Evolutionary conservation across 257 asterid genomes (phyloP).

Genomic region (Jasminum sambac): DNA sequence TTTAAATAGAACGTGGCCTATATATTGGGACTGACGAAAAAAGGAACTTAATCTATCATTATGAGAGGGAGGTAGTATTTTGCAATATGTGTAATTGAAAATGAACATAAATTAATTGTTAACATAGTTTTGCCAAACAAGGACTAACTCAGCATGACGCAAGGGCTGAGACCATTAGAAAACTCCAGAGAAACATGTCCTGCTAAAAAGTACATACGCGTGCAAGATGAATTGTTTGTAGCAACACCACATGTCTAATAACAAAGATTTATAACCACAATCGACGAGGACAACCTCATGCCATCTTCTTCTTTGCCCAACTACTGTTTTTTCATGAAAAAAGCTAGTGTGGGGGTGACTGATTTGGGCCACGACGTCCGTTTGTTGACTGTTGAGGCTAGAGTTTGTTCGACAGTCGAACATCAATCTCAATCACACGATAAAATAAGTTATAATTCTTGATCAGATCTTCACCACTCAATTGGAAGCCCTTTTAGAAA

Average conservation of each 20-base stretch:
- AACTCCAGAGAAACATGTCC: background rate
- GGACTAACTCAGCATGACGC: background rate
- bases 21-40: too few species aligned
- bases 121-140: too few species aligned
- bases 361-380: background rate
- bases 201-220: background rate
- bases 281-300: background rate
- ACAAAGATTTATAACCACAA: background rate
- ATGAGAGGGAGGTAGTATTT: too few species aligned
- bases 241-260: conserved; percentile 12
- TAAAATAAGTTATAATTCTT: too few species aligned
- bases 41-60: too few species aligned
- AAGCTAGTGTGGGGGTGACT: background rate
- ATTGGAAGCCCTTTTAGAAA: too few species aligned
- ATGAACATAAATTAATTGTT: too few species aligned
- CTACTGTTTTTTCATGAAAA: background rate
- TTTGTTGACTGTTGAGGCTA: background rate
- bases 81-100: too few species aligned
- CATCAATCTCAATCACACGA: too few species aligned
- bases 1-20: too few species aligned
- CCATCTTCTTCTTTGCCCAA: background rate
- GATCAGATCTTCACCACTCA: too few species aligned
- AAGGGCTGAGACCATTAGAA: conserved; percentile 4
- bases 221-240: conserved; percentile 1
- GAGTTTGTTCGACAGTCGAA: background rate